Percentiles rank a stretch among this genome's conserved stretches.
phyloP scores from a whole-genome alignment of 768 basidiomycete species.

The Cubamyces lactineus region DNA sequence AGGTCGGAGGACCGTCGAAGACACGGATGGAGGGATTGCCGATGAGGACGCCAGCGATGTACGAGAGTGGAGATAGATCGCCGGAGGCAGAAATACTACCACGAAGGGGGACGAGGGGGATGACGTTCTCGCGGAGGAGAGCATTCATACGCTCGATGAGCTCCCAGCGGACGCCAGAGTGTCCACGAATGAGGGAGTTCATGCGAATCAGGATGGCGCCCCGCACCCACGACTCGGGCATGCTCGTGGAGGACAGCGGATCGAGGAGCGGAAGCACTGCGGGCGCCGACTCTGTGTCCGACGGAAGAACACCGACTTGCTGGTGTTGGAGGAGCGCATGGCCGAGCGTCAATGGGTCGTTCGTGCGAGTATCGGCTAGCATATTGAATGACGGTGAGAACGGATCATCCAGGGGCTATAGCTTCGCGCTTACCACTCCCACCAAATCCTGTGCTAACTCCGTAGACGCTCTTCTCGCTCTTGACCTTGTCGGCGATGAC shows the following conservation, averaged over 20 bases:
- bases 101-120: conserved; percentile 79
- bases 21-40: conserved; percentile 82
- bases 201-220: conserved; percentile 86
- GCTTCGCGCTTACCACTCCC: conserved; percentile 58
- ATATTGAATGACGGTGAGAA: conserved; percentile 16
- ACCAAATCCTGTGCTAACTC: conserved; percentile 86
- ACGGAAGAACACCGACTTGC: conserved; percentile 73
- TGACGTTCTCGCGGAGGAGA: conserved; percentile 72
- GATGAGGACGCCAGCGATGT: conserved; percentile 79
- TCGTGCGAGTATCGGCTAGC: conserved; percentile 79
- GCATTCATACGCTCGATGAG: conserved; percentile 79
- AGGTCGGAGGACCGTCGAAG: conserved; percentile 55
- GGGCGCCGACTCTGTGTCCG: conserved; percentile 50
- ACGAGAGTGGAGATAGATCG: conserved; percentile 80
- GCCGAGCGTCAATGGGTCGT: conserved; percentile 71
- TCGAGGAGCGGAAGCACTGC: conserved; percentile 70
- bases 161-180: conserved; percentile 83
- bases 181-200: conserved; percentile 88
- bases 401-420: conserved; percentile 17
- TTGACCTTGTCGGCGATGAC: conserved; percentile 70
- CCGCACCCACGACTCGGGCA: conserved; percentile 89
- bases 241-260: conserved; percentile 64
- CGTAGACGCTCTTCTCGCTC: conserved; percentile 73
- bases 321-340: conserved; percentile 87
- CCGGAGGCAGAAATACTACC: conserved; percentile 86